Base-by-base conservation (phyloP, 75 land plant genomes). In the Larix kaempferi region DNA sequence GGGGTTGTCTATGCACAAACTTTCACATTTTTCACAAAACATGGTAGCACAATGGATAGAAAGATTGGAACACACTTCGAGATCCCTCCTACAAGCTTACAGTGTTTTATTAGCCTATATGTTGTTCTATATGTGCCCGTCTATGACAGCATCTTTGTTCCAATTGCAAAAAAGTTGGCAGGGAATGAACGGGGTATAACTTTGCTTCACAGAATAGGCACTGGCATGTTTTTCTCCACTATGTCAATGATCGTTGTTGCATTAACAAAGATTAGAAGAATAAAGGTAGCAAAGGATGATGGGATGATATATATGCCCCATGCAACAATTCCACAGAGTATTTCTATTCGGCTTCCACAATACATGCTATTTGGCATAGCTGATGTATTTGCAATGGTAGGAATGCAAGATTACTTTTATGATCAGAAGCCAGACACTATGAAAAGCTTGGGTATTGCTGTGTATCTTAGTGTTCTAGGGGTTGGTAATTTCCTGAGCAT, bases 341-440 rank as follows among this genome's bases (percentile, higher is more conserved):
- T 81, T 2, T 85, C 81, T 52, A 23, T 78, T 60, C 56, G 78
- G 19, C 65, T 81, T 3, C 86, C 86, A 41, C 86, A 85, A 21
- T 85, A 78, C 66, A 44, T 85, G 15, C 33, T 85, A 39, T 41
- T 77, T 26, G 86, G 86, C 2, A 65, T 82, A 14, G 73, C 83
- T 2, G 86, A 85, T 65, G 83, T 81, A 1, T 85, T 85, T 23
- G 74, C 82, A 6, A 33, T 74, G 22, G 78, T 78, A 41, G 86
- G 86, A 26, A 74, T 78, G 26, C 73, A 76, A 60, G 83, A 85
- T 77, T 85, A 81, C 63, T 81, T 81, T 69, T 85, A 81, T 66
- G 82, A 85, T 44, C 86, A 85, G 77, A 10, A 3, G 17, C 80
- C 76, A 14, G 56, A 71, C 2, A 27, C 33, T 14, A 12, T 79